Conservation (phyloP, 2,329 filamentous ascomycete species). For the Fusarium citri region DNA sequence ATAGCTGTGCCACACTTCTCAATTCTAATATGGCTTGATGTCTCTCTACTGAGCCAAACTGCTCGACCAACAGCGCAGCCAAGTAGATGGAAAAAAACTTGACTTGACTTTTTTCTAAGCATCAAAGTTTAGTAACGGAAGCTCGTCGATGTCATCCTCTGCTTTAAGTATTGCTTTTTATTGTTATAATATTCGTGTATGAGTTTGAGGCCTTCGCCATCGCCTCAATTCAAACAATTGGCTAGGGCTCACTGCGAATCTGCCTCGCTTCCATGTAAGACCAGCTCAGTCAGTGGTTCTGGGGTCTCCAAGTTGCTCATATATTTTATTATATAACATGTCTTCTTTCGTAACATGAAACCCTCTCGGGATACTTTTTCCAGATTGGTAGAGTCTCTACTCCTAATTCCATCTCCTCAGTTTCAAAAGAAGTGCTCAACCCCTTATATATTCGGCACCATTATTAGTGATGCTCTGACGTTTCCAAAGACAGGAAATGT, state of each 20-base stretch:
- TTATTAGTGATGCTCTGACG: not conserved
- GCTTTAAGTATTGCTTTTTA: not conserved
- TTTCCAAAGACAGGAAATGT: not conserved
- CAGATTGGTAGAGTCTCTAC: not conserved
- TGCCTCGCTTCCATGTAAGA: not conserved
- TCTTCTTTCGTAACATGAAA: not conserved
- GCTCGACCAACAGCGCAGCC: slow-evolving; percentile 20
- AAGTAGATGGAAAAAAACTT: slow-evolving; percentile 7
- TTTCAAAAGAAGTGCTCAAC: slow-evolving; percentile 24
- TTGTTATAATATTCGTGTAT: not conserved
- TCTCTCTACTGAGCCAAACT: slow-evolving; percentile 10
- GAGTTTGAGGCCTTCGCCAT: not conserved
- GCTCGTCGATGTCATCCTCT: not conserved
- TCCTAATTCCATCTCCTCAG: not conserved
- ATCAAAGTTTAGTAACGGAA: not conserved
- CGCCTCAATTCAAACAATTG: slow-evolving; percentile 30
- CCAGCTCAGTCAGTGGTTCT: not conserved
- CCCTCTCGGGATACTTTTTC: not conserved
- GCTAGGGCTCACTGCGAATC: not conserved
- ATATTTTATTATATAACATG: not conserved
- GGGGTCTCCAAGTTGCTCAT: not conserved
- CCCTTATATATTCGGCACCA: not conserved
- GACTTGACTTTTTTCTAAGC: not conserved
- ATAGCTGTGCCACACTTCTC: slow-evolving; percentile 1
- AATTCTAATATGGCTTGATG: not conserved